Base-by-base conservation (phyloP, 2,329 filamentous ascomycete genomes). In the Torrubiellomyces zombiae region DNA sequence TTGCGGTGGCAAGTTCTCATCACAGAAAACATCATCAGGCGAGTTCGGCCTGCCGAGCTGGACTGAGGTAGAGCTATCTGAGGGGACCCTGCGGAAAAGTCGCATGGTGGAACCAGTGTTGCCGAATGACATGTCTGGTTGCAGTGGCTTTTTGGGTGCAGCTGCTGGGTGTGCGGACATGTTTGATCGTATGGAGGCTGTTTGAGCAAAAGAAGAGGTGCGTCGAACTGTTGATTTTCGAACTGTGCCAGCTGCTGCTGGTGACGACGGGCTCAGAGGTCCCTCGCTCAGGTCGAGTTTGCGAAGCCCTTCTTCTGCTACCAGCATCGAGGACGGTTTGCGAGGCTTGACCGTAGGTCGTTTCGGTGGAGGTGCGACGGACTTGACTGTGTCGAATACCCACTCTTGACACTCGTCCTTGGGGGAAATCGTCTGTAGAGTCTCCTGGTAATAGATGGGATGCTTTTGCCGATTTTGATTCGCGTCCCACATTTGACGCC, bases 341-440 rank as follows among this genome's bases (percentile, higher is more conserved):
- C 67, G 57, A 23, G 58, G 40, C 40, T 57, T 65, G 27, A 60
- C 53, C 0, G 56, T 57, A 9, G 56, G 51, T 19, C 63, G 69
- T 38, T 67, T 67, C 4, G 68, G 60, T 4, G 45, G 48, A 1
- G 9, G 12, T 16, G 39, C 63, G 16, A 75, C 58, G 0, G 78
- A 81, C 48, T 80, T 89, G 43, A 95, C 73, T 0, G 86, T 95
- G 43, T 94, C 86, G 45, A 95, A 95, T 3, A 92, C 76, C 86
- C 86, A 95, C 35, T 80, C 85, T 34, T 93, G 82, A 10, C 79
- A 63, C 5, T 83, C 75, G 18, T 68, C 60, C 36, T 60, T 70
- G 3, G 68, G 62, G 3, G 67, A 62, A 27, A 91, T 66, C 7
- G 68, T 74, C 38, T 76, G 69, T 24, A 95, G 60, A 3, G 86